phyloP scores from a whole-genome alignment of 1,284 basidiomycete species.

The Takashimella tepidaria region DNA sequence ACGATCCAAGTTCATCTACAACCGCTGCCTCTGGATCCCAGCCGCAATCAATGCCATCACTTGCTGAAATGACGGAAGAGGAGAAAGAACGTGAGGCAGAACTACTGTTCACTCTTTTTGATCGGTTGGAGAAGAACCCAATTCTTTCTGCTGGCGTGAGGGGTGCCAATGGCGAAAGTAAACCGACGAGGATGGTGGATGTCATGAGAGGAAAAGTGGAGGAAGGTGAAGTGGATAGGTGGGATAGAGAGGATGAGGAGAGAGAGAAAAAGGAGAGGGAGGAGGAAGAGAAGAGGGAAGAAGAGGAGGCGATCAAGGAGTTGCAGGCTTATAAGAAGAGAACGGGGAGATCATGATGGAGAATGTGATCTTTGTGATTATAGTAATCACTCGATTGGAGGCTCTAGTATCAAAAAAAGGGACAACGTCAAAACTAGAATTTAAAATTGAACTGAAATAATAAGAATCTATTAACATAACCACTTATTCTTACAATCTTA shows the following conservation, averaged over 20 bases:
- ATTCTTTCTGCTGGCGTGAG: conserved; percentile 43
- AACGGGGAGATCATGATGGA: conserved; percentile 10
- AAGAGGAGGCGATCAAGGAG: conserved; percentile 36
- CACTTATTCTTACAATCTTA: neutral
- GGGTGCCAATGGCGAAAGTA: conserved; percentile 16
- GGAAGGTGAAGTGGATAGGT: conserved; percentile 50
- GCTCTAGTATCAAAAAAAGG: no score
- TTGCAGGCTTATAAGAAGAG: conserved; percentile 36
- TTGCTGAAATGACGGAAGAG: conserved; percentile 72
- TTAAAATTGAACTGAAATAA: no score
- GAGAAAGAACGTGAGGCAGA: conserved; percentile 89
- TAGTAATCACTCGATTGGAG: no score
- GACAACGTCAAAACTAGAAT: no score
- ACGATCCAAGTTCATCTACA: neutral
- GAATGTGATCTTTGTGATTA: no score
- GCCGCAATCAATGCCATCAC: neutral
- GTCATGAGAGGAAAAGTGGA: conserved; percentile 70
- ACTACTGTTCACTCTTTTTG: conserved; percentile 80
- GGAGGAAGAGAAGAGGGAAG: conserved; percentile 28
- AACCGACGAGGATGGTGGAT: conserved; percentile 27
- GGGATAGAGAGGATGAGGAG: conserved; percentile 24
- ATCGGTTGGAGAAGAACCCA: conserved; percentile 67
- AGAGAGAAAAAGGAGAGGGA: conserved; percentile 23
- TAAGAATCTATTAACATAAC: conserved; percentile 3
- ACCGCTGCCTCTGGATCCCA: neutral